Evolutionary conservation across 2,329 filamentous ascomycete species (phyloP).

Genomic region (Chaetomiaceae sp.): DNA sequence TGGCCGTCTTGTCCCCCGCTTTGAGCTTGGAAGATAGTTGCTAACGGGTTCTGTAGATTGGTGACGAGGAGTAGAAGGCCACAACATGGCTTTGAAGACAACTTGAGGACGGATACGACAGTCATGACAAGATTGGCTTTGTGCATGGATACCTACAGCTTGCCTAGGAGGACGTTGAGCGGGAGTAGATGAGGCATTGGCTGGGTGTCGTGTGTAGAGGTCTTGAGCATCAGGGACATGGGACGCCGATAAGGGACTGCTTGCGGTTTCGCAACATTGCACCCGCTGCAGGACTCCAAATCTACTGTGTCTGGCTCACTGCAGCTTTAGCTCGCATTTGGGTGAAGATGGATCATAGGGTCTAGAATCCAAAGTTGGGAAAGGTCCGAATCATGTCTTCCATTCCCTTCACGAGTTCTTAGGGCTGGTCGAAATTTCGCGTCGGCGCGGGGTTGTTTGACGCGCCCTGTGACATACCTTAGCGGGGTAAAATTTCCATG

Average conservation of each 20-base stretch:
- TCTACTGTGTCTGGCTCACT: not conserved
- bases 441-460: slow-evolving; percentile 5
- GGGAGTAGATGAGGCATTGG: slow-evolving; percentile 2
- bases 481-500: slow-evolving; percentile 14
- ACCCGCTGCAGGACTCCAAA: not conserved
- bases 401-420: not conserved
- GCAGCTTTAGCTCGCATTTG: not conserved
- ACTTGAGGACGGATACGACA: slow-evolving; percentile 12
- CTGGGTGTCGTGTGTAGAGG: not conserved
- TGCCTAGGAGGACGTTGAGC: slow-evolving; percentile 3
- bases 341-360: not conserved
- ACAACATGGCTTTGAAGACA: not conserved
- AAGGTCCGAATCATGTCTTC: no score
- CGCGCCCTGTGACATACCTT: no score
- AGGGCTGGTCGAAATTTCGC: not conserved
- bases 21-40: not conserved
- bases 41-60: slow-evolving; percentile 32
- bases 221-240: not conserved
- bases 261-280: slow-evolving; percentile 16
- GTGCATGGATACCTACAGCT: slow-evolving; percentile 14
- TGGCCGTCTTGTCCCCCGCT: slow-evolving; percentile 28
- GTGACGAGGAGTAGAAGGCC: slow-evolving; percentile 36
- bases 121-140: slow-evolving; percentile 12
- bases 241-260: slow-evolving; percentile 10
- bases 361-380: no score